These are phyloP conservation scores for Trichophyton simii DNA, from an alignment of 2,329 filamentous ascomycete genomes.

Conservation along the genomic window DNA sequence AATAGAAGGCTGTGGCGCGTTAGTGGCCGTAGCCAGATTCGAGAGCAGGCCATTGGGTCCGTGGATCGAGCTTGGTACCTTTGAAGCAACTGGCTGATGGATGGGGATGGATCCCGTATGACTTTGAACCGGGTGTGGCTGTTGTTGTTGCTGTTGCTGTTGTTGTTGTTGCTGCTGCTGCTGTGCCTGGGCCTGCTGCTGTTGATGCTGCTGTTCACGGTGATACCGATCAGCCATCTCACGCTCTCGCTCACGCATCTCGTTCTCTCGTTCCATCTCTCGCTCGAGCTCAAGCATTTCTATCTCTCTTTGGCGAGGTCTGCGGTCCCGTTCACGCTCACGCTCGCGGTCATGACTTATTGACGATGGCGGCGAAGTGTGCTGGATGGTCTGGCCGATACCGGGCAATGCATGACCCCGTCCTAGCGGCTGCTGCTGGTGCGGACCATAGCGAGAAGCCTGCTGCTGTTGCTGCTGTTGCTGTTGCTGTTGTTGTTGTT, in stretches of 20 bases:
- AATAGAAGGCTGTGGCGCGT: conserved; percentile 40
- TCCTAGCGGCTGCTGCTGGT: conserved; percentile 26
- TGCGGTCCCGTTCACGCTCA: conserved; percentile 34
- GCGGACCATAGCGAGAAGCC: conserved; percentile 32
- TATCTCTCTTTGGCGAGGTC: conserved; percentile 39
- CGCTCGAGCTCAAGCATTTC: conserved; percentile 38
- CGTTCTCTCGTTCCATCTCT: conserved; percentile 39
- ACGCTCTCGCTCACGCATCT: conserved; percentile 35
- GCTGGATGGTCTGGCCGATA: conserved; percentile 32
- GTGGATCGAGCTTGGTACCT: conserved; percentile 70
- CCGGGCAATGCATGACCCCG: conserved; percentile 29
- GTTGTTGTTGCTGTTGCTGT: conserved; percentile 29
- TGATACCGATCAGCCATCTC: conserved; percentile 53
- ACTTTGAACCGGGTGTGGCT: conserved; percentile 66
- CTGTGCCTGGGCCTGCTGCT: conserved; percentile 30
- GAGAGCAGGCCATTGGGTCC: conserved; percentile 80
- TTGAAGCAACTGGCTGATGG: conserved; percentile 82
- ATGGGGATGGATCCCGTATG: conserved; percentile 79
- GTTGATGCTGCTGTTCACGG: conserved; percentile 37
- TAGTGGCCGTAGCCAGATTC: conserved; percentile 51
- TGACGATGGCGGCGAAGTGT: conserved; percentile 29
- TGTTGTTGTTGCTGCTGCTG: conserved; percentile 25
- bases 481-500: not conserved
- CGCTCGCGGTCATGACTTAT: conserved; percentile 35
- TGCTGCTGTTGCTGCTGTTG: conserved; percentile 23